Evolutionary conservation across 2,329 filamentous ascomycete species (phyloP), one percentile per base, ranked within the genome.

Genomic region (Phialophora chinensis): DNA sequence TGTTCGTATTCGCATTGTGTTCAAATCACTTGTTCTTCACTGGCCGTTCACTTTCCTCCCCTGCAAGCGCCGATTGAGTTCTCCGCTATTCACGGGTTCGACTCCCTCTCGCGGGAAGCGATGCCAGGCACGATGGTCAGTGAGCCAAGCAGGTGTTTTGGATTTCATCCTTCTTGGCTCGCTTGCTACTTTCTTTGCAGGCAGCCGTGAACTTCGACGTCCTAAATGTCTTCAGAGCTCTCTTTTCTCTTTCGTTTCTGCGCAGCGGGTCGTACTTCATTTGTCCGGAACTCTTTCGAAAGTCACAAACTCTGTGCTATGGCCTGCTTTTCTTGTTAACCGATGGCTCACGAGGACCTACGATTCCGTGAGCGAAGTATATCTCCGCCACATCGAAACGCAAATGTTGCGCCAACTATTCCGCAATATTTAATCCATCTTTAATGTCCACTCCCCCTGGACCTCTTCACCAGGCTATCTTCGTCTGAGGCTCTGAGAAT

Each of bases 1-100:
- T 52, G 49, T 25, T 23, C 49, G 49, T 52, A 52, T 52, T 52
- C 49, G 49, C 49, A 17, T 52, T 27, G 25, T 20, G 8, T 12
- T 27, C 20, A 25, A 27, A 6, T 27, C 20, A 27, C 8, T 10
- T 7, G 1, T 0, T 31, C 31, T 31, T 31, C 31, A 31, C 31
- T 31, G 6, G 29, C 29, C 29, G 1, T 6, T 50, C 47, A 50
- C 47, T n/a, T 25, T 4, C 47, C 11, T 1, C 20, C 14, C 49
- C 49, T 52, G 49, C 25, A 52, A 52, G 49, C 12, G 49, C 20
- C 49, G 27, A 14, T 52, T 52, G 20, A 17, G 6, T 23, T 17
- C 23, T 52, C 2, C 23, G 20, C 25, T 0, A 27, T 20, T 52
- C 20, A 23, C 17, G 8, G 49, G 7, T 20, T 52, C 1, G 38